Evolutionary conservation across 306 rosid genomes (phyloP), one percentile per base, ranked within the genome.

Genomic region (Quercus ilex): DNA sequence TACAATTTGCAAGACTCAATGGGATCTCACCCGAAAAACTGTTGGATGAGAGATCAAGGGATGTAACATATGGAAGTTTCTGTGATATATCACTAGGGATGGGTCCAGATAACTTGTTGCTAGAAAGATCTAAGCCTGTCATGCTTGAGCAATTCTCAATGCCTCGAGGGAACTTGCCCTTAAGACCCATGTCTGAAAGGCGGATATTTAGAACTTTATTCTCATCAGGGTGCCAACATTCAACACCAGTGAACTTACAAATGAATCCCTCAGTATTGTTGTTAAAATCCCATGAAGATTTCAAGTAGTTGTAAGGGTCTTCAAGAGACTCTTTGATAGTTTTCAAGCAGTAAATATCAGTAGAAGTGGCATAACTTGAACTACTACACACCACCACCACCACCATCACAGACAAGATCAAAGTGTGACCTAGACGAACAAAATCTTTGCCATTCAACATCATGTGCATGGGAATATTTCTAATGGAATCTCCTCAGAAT

Each of bases 211-310:
- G 69, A 53, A 94, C 97, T 77, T 31, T 88, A 77, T 87, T 89
- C 85, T 94, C 98, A 71, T 88, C 91, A 72, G 94, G 93, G 84
- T 94, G 97, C 98, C 98, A 94, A 85, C 98, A 94, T 38, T 92
- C 89, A 8, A 94, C 80, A 51, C 98, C 98, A 55, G 35, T 73
- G 77, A 94, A 93, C 76, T 58, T 87, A 77, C 98, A 91, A 33
- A 90, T 90, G 74, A 35, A 85, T 18, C 98, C 98, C 82, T 91
- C 95, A 2, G 97, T 83, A 0, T 2, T 38, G 73, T 91, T 91
- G 84, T 83, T 56, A 83, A 93, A 93, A 85, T 87, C 38, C 98
- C 98, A 91, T 2, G 94, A 82, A 59, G 88, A 75, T 12, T 14
- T 63, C 86, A 93, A 81, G 79, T 74, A 83, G 5, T 77, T 77